Percentiles rank a stretch among this genome's conserved stretches.
These are phyloP conservation scores for carrot (Daucus carota) DNA, from an alignment of 129 eudicot genomes.

Conservation along the genomic window DNA sequence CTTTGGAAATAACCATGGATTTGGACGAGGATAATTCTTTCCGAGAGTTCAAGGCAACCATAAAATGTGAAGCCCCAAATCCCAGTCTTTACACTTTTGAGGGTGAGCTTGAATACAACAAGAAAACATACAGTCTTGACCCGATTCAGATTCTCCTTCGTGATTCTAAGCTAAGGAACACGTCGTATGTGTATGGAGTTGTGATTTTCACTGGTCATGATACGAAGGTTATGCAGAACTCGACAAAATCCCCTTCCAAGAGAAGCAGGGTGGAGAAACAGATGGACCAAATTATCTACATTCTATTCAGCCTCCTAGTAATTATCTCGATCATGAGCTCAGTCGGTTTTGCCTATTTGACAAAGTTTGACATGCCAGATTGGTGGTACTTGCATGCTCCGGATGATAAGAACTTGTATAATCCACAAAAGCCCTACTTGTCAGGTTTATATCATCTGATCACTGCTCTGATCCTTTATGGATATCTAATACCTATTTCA, in stretches of 20 bases:
- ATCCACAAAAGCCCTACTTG: conserved; percentile 16
- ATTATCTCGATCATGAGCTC: conserved; percentile 37
- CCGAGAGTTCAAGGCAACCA: conserved; percentile 33
- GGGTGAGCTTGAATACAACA: conserved; percentile 34
- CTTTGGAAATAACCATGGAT: conserved; percentile 33
- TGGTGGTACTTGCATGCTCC: conserved; percentile 43
- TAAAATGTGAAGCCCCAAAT: conserved; percentile 44
- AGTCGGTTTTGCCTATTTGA: conserved; percentile 35
- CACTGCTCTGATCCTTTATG: conserved; percentile 45
- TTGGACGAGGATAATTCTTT: conserved; percentile 30
- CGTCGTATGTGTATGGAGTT: conserved; percentile 34
- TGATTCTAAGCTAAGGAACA: conserved; percentile 46
- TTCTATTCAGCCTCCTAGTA: conserved; percentile 34
- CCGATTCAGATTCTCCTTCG: conserved; percentile 38
- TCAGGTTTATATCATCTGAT: conserved; percentile 32
- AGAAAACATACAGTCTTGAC: conserved; percentile 27
- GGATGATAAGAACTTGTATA: conserved; percentile 16
- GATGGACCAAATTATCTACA: conserved; percentile 41
- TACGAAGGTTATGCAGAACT: conserved; percentile 48
- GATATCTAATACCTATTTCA: conserved; percentile 43
- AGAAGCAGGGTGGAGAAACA: conserved; percentile 43
- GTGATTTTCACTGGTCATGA: conserved; percentile 47
- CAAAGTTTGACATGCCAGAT: conserved; percentile 27
- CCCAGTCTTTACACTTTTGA: conserved; percentile 40
- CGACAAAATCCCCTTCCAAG: conserved; percentile 42